Evolutionary conservation across 495 filamentous ascomycete species (phyloP).

Genomic region (Copromyces sp.): DNA sequence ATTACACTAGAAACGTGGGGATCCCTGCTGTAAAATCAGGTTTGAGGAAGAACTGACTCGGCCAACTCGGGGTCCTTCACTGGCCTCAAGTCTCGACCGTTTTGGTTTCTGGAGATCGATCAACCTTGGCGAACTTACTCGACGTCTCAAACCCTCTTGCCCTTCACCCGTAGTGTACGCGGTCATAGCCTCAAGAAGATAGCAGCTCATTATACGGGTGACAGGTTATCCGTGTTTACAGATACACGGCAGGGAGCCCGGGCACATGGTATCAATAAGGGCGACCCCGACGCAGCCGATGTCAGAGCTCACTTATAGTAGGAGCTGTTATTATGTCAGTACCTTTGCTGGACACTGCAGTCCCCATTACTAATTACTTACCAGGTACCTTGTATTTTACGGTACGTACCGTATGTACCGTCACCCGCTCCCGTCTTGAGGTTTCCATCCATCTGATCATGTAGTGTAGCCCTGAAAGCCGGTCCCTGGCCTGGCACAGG

Average conservation of each 20-base stretch:
- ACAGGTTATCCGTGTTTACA: slow-evolving; percentile 13
- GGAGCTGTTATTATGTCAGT: slow-evolving; percentile 34
- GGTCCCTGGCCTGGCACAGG: slow-evolving; percentile 36
- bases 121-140: not conserved
- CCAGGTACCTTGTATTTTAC: slow-evolving; percentile 5
- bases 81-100: not conserved
- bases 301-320: slow-evolving; percentile 34
- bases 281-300: slow-evolving; percentile 31
- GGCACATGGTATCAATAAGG: slow-evolving; percentile 20
- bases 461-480: slow-evolving; percentile 19
- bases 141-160: not conserved
- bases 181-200: not conserved
- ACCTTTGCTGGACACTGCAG: slow-evolving; percentile 3
- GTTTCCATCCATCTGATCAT: slow-evolving; percentile 33
- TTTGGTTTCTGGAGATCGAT: not conserved
- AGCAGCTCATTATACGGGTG: slow-evolving; percentile 5
- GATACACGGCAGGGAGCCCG: slow-evolving; percentile 13
- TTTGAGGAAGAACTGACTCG: not conserved
- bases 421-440: slow-evolving; percentile 17
- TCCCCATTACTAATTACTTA: slow-evolving; percentile 6
- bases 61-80: not conserved
- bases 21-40: not conserved
- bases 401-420: slow-evolving; percentile 11
- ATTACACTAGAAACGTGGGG: not conserved
- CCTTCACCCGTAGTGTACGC: slow-evolving; percentile 3